These are phyloP conservation scores for Dendrobium chrysotoxum DNA, from an alignment of 106 monocot genomes.

Conservation along the genomic window DNA sequence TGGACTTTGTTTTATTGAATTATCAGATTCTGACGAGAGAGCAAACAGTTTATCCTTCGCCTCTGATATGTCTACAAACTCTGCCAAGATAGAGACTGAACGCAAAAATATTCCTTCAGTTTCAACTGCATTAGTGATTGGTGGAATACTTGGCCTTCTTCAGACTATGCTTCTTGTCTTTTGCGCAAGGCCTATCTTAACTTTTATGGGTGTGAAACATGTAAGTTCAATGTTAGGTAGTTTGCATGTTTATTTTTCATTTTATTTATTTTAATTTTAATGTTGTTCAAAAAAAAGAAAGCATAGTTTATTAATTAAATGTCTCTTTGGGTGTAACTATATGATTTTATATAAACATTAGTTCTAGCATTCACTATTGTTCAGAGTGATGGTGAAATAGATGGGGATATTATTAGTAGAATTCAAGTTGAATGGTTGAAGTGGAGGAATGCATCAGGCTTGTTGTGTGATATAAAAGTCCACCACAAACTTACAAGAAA, in stretches of 20 bases:
- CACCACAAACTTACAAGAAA: no score
- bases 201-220: conserved; percentile 55
- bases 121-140: conserved; percentile 60
- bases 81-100: conserved; percentile 15
- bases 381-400: no score
- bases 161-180: conserved; percentile 58
- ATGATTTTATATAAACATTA: not conserved
- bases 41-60: conserved; percentile 17
- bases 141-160: conserved; percentile 64
- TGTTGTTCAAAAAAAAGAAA: conserved; percentile 2
- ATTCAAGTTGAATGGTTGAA: no score
- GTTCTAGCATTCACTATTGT: not conserved
- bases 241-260: not conserved
- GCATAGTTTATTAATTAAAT: not conserved
- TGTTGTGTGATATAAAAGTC: no score
- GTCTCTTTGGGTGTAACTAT: not conserved
- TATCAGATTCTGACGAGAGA: conserved; percentile 16
- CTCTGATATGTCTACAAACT: conserved; percentile 12
- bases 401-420: no score
- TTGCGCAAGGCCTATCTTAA: conserved; percentile 54
- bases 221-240: conserved; percentile 22
- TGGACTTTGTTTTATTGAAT: not conserved
- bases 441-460: no score
- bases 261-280: not conserved
- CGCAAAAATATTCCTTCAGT: conserved; percentile 67